These are phyloP conservation scores for Hirsutella minnesotensis DNA, from an alignment of 2,329 filamentous ascomycete species.

Conservation along the genomic window DNA sequence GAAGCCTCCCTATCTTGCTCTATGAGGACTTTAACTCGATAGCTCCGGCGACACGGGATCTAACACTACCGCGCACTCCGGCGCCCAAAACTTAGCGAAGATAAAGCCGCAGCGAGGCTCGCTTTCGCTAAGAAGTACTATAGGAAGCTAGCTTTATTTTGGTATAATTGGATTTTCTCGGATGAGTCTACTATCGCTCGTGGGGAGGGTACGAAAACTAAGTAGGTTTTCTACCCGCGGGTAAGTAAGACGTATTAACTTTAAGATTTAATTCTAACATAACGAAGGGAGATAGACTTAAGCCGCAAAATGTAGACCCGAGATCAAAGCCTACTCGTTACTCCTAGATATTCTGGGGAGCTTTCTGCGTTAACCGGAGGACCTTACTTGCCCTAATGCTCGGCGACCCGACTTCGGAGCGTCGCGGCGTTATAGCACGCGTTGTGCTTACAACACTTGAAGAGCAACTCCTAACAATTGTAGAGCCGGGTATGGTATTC, in stretches of 20 bases:
- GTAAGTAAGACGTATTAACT: neutral
- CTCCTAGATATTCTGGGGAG: neutral
- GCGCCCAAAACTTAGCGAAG: neutral
- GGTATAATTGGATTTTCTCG: neutral
- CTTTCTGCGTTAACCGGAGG: neutral
- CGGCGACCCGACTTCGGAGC: neutral
- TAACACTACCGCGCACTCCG: neutral
- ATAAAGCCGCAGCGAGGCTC: neutral
- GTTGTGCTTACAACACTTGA: neutral
- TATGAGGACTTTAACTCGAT: neutral
- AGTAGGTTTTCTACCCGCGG: neutral
- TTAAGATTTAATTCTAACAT: neutral
- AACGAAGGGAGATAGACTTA: neutral
- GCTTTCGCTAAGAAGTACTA: neutral
- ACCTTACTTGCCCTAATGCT: neutral
- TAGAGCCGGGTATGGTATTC: neutral
- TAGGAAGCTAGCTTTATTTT: conserved; percentile 1
- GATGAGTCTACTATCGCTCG: neutral
- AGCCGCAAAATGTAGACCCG: neutral
- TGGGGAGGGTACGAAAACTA: neutral
- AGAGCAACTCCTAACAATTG: neutral
- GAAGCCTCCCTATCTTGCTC: neutral
- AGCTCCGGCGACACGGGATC: neutral
- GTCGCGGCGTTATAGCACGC: neutral
- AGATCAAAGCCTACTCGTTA: neutral